These are phyloP conservation scores for Gloeophyllum trabeum DNA, from an alignment of 768 basidiomycete genomes.

Conservation along the genomic window DNA sequence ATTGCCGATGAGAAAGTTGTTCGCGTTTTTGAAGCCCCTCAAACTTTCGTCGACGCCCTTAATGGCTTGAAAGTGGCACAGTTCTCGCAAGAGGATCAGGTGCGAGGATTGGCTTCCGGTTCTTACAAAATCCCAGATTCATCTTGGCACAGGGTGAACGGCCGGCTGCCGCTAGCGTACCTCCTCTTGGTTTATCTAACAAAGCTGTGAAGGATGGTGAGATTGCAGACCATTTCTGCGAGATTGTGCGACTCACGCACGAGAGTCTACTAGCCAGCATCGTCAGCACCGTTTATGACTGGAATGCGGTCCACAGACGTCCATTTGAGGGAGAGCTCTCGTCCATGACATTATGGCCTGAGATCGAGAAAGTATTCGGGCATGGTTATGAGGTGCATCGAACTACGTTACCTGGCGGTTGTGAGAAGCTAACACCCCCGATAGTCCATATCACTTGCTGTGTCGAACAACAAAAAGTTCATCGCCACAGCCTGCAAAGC, in stretches of 20 bases:
- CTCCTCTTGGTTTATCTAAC: constrained; percentile 90
- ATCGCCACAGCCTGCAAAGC: constrained; percentile 91
- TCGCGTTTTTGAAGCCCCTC: constrained; percentile 87
- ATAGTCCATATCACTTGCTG: constrained; percentile 72
- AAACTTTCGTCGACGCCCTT: constrained; percentile 60
- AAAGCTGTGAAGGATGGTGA: constrained; percentile 73
- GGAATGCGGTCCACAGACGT: no score
- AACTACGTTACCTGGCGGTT: not conserved
- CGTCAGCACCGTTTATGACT: no score
- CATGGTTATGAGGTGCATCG: constrained; percentile 87
- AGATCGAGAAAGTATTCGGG: constrained; percentile 92
- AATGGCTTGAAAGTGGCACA: constrained; percentile 35
- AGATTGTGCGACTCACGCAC: not conserved
- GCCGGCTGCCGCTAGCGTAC: constrained; percentile 78
- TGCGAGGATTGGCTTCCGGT: no score
- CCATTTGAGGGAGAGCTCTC: constrained; percentile 91
- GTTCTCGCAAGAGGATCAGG: constrained; percentile 36
- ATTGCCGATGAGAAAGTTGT: constrained; percentile 95
- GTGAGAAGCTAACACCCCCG: not conserved
- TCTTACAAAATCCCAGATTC: no score
- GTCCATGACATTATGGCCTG: constrained; percentile 87
- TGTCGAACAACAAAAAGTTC: constrained; percentile 56
- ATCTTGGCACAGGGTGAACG: no score
- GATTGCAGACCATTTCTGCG: constrained; percentile 7
- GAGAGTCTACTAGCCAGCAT: no score